These are phyloP conservation scores for Trichoderma atroviride DNA, from an alignment of 2,329 filamentous ascomycete genomes.

Conservation along the genomic window DNA sequence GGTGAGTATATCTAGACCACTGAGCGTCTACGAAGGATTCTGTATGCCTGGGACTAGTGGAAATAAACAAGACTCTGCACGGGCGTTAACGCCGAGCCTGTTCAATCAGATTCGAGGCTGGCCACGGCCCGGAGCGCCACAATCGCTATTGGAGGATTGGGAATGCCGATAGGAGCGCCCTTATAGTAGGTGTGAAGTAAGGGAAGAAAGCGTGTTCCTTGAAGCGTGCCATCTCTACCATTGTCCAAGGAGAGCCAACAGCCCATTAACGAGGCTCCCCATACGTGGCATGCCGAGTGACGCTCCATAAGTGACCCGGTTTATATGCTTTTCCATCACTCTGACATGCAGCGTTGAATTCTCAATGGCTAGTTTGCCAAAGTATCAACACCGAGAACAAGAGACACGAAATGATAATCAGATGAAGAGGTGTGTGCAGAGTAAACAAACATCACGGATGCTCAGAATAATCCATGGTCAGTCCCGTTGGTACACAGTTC, in stretches of 20 bases:
- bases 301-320: background rate
- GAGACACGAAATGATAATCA: background rate
- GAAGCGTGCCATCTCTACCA: background rate
- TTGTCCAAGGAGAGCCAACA: background rate
- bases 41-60: background rate
- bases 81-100: slow-evolving; percentile 1
- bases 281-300: background rate
- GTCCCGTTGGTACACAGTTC: background rate
- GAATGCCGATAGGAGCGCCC: background rate
- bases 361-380: background rate
- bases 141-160: background rate
- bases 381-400: background rate
- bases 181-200: background rate
- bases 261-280: background rate
- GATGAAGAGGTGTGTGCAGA: slow-evolving; percentile 13
- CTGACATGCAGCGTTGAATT: background rate
- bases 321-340: background rate
- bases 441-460: background rate
- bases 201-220: background rate
- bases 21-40: background rate
- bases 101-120: slow-evolving; percentile 6
- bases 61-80: background rate
- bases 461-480: background rate
- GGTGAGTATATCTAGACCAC: background rate
- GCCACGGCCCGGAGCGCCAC: background rate